Conservation (phyloP, 441 rosid genomes). For the Arabidopsis hybrid region DNA sequence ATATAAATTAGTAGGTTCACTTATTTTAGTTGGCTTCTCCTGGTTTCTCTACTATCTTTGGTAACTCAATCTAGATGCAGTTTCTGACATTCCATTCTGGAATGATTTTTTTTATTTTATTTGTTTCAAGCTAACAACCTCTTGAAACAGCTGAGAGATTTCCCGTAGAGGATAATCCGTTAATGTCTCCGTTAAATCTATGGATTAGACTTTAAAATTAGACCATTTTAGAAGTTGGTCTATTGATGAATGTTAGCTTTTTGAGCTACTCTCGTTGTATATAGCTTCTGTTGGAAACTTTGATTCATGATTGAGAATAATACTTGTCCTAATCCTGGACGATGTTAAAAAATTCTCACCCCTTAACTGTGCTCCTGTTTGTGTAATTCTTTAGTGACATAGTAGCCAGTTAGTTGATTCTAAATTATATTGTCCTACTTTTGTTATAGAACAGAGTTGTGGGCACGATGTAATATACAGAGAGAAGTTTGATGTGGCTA, state of each 20-base stretch:
- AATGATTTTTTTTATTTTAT: not conserved
- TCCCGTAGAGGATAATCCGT: not conserved
- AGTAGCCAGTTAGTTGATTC: constrained; percentile 13
- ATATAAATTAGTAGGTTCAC: constrained; percentile 1
- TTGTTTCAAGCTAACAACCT: not conserved
- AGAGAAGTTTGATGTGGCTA: constrained; percentile 87
- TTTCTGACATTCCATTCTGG: not conserved
- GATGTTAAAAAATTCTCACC: not conserved
- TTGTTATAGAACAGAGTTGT: constrained; percentile 69
- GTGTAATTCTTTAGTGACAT: constrained; percentile 7
- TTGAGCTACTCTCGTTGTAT: not conserved
- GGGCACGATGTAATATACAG: constrained; percentile 69
- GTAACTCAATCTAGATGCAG: not conserved
- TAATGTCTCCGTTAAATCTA: not conserved
- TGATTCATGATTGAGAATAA: constrained; percentile 4
- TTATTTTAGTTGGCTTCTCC: not conserved
- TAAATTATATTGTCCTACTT: not conserved
- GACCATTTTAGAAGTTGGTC: not conserved
- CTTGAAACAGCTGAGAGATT: not conserved
- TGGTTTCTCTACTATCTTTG: not conserved
- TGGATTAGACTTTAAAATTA: not conserved
- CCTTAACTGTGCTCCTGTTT: not conserved
- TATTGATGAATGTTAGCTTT: constrained; percentile 1
- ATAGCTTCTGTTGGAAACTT: constrained; percentile 2
- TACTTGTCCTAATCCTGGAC: not conserved